A percentile compares a stretch with the other conserved stretches of the same genome.
Evolutionary conservation across 306 rosid genomes (phyloP).

Genomic region (Adenanthera pavonina): DNA sequence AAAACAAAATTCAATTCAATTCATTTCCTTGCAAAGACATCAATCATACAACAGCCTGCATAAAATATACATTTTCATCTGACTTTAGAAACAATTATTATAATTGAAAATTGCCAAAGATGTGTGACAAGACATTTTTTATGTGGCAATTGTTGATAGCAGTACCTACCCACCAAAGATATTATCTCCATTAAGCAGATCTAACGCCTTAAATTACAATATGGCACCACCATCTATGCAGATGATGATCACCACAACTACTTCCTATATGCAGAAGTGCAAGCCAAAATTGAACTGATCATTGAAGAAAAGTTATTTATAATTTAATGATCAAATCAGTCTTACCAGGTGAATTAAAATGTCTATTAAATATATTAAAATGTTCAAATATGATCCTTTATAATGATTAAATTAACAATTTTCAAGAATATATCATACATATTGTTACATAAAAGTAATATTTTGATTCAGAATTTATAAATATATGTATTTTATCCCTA

Average conservation of each 20-base stretch:
- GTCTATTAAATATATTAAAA: not conserved
- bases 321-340: not conserved
- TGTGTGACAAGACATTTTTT: not conserved
- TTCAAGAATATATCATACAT: not conserved
- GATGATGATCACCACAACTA: not conserved
- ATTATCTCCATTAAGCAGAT: not conserved
- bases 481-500: not conserved
- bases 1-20: slow-evolving; percentile 19
- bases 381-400: not conserved
- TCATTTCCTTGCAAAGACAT: slow-evolving; percentile 20
- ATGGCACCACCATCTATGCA: slow-evolving; percentile 23
- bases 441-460: not conserved
- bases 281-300: not conserved
- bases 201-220: slow-evolving; percentile 20
- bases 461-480: too few relatives aligned
- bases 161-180: not conserved
- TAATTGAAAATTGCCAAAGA: not conserved
- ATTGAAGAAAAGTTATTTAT: too few relatives aligned
- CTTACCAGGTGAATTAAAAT: not conserved
- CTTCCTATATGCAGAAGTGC: not conserved
- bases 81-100: slow-evolving; percentile 9
- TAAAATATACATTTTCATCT: slow-evolving; percentile 16
- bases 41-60: slow-evolving; percentile 17
- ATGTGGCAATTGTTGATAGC: not conserved
- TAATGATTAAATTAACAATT: not conserved